Percentiles rank a stretch among this genome's conserved stretches.
phyloP scores from a whole-genome alignment of 164 flowering plant species.

The Stephania japonica region DNA sequence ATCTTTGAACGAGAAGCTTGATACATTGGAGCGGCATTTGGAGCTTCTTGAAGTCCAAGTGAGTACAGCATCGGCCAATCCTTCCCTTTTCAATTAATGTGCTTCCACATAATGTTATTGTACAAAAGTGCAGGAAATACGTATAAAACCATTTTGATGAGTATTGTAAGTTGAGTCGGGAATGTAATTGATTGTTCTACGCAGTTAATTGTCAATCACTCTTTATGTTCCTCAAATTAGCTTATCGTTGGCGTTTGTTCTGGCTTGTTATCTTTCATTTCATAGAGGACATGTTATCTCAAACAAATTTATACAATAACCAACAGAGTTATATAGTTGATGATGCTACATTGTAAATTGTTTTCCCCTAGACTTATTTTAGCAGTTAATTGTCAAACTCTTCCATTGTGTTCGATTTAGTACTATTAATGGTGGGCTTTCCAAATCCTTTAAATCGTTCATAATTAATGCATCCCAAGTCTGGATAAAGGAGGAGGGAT shows the following conservation, averaged over 20 bases:
- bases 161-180: not conserved
- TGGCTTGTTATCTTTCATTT: not conserved
- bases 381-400: too few relatives aligned
- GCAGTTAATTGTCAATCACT: not conserved
- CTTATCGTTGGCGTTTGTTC: not conserved
- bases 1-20: slow-evolving; percentile 84
- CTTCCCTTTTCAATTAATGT: slow-evolving; percentile 45
- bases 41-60: slow-evolving; percentile 92
- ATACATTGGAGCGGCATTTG: slow-evolving; percentile 74
- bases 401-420: too few relatives aligned
- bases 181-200: not conserved
- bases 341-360: not conserved
- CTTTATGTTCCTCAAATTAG: not conserved
- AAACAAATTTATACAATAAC: not conserved
- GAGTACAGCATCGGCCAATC: slow-evolving; percentile 72
- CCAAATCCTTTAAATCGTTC: too few relatives aligned
- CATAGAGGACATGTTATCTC: not conserved
- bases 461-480: too few relatives aligned
- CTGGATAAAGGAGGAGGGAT: too few relatives aligned
- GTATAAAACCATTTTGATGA: not conserved
- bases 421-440: too few relatives aligned
- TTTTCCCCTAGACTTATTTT: too few relatives aligned
- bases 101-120: slow-evolving; percentile 3
- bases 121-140: not conserved
- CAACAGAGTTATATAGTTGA: not conserved